These are phyloP conservation scores for Tricholoma sp. DNA, from an alignment of 768 basidiomycete genomes.

Conservation along the genomic window DNA sequence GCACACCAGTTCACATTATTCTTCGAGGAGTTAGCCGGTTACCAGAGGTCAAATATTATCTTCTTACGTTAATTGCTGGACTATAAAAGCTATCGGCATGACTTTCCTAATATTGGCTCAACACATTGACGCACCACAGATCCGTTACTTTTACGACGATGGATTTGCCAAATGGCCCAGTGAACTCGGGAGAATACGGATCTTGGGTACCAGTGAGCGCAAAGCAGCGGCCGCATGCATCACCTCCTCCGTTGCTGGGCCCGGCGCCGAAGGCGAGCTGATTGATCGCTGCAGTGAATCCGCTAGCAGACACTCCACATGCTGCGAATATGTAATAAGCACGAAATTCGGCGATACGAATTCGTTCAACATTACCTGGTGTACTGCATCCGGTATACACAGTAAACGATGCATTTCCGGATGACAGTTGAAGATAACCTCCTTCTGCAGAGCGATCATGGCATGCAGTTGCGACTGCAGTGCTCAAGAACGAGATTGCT, in stretches of 20 bases:
- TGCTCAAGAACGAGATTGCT: not conserved
- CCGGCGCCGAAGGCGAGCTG: constrained; percentile 50
- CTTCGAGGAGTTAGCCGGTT: constrained; percentile 13
- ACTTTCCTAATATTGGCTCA: constrained; percentile 2
- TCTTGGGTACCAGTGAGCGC: constrained; percentile 43
- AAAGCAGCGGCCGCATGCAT: constrained; percentile 63
- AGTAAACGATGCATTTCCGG: constrained; percentile 55
- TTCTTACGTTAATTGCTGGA: constrained; percentile 35
- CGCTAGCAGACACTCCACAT: constrained; percentile 24
- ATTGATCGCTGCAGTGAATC: constrained; percentile 53
- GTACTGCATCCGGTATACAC: constrained; percentile 44
- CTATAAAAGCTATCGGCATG: constrained; percentile 22
- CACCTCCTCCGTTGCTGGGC: constrained; percentile 48
- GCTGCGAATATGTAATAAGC: too few relatives aligned
- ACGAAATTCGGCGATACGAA: too few relatives aligned
- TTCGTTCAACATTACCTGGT: constrained; percentile 31
- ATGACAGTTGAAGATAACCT: constrained; percentile 49
- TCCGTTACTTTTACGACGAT: constrained; percentile 52
- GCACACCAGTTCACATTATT: constrained; percentile 58
- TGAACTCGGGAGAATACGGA: constrained; percentile 47
- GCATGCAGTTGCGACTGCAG: constrained; percentile 16
- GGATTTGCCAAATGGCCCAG: constrained; percentile 47
- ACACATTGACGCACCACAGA: constrained; percentile 30
- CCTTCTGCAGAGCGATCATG: constrained; percentile 32
- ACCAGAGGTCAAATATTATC: not conserved